These are phyloP conservation scores for Podosphaera fusca DNA, from an alignment of 2,329 filamentous ascomycete genomes.

Conservation along the genomic window DNA sequence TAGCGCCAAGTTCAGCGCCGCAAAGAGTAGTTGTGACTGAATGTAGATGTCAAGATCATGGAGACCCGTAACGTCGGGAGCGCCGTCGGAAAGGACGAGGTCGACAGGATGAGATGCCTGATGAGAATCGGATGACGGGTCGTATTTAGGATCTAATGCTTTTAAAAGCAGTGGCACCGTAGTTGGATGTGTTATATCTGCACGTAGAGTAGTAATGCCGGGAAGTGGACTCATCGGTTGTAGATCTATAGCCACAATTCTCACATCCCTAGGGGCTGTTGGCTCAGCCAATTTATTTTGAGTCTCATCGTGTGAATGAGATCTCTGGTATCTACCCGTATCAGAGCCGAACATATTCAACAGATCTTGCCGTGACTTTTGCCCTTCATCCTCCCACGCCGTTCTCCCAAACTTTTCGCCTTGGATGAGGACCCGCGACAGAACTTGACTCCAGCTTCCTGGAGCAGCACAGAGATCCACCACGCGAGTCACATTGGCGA, in stretches of 20 bases:
- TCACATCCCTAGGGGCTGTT: constrained; percentile 41
- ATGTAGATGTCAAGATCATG: constrained; percentile 98
- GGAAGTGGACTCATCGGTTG: constrained; percentile 89
- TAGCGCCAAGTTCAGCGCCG: constrained; percentile 76
- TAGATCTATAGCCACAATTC: constrained; percentile 86
- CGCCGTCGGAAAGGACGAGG: constrained; percentile 83
- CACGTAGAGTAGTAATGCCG: constrained; percentile 76
- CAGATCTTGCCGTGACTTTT: constrained; percentile 37
- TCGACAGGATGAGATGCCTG: constrained; percentile 60
- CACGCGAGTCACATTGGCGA: constrained; percentile 71
- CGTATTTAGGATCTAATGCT: constrained; percentile 54
- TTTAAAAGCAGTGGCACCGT: constrained; percentile 75
- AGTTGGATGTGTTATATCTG: constrained; percentile 91
- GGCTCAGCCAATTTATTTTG: constrained; percentile 13
- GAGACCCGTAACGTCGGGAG: constrained; percentile 85
- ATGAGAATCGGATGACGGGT: constrained; percentile 23
- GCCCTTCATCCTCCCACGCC: constrained; percentile 71
- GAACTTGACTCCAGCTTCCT: constrained; percentile 90
- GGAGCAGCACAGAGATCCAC: constrained; percentile 92
- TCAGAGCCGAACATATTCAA: constrained; percentile 18
- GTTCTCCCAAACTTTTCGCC: constrained; percentile 71
- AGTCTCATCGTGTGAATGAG: constrained; percentile 2
- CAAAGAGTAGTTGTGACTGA: constrained; percentile 83
- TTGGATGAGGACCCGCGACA: constrained; percentile 81
- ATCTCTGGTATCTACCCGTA: neutral